phyloP scores from a whole-genome alignment of 768 basidiomycete genomes.

The Rhizopogon sp. region DNA sequence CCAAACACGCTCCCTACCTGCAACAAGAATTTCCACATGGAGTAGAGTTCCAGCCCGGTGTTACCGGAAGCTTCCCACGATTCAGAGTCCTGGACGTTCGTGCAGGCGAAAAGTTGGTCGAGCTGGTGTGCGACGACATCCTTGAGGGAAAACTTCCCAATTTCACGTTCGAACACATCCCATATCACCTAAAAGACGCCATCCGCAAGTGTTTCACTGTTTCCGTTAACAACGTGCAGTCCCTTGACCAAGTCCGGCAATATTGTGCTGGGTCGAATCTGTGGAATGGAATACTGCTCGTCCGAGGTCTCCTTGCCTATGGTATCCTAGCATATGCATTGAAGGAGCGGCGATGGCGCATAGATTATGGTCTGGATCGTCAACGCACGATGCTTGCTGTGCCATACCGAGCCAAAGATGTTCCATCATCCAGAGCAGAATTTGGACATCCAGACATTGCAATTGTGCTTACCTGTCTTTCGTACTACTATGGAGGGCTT shows the following conservation, averaged over 20 bases:
- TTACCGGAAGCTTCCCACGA: background rate
- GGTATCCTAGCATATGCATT: constrained; percentile 37
- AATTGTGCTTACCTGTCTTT: constrained; percentile 40
- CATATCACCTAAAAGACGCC: constrained; percentile 8
- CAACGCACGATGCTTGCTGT: constrained; percentile 43
- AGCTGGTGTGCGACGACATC: constrained; percentile 8
- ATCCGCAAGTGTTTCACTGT: constrained; percentile 20
- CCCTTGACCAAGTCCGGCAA: constrained; percentile 8
- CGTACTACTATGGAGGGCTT: constrained; percentile 47
- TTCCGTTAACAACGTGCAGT: background rate
- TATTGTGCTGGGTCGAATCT: constrained; percentile 10
- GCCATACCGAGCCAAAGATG: constrained; percentile 49
- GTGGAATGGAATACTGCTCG: constrained; percentile 37
- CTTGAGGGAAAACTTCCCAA: constrained; percentile 14
- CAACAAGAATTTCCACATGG: background rate
- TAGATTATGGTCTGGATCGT: constrained; percentile 45
- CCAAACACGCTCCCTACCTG: background rate
- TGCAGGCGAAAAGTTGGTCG: background rate
- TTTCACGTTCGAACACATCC: constrained; percentile 13
- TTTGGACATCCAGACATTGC: constrained; percentile 51
- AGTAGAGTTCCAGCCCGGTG: background rate
- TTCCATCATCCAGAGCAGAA: constrained; percentile 39
- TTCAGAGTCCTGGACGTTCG: constrained; percentile 1
- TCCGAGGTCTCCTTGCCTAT: constrained; percentile 39
- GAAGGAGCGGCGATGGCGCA: constrained; percentile 40